These are phyloP conservation scores for Fragilaria crotonensis DNA, from an alignment of 108 stramenopile genomes.

Conservation along the genomic window DNA sequence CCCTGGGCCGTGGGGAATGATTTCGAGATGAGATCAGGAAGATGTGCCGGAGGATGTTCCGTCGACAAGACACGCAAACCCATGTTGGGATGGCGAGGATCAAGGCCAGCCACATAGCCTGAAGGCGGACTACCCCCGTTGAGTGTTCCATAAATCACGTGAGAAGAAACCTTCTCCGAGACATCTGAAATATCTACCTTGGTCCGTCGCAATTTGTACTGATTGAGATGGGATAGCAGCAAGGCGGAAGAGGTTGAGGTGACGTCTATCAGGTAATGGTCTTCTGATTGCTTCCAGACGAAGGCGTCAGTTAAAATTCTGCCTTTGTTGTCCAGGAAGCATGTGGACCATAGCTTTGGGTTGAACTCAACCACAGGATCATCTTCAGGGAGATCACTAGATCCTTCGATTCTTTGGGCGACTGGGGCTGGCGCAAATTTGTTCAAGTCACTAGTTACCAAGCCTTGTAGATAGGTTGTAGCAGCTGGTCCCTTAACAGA, in stretches of 20 bases:
- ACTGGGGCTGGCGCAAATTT: constrained; percentile 44
- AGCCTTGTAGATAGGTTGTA: constrained; percentile 65
- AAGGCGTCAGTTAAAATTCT: constrained; percentile 74
- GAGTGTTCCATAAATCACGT: constrained; percentile 73
- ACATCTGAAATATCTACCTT: constrained; percentile 55
- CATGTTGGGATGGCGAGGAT: constrained; percentile 80
- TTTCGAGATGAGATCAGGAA: constrained; percentile 40
- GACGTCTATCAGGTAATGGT: constrained; percentile 70
- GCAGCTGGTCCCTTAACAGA: constrained; percentile 65
- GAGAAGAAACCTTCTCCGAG: constrained; percentile 44
- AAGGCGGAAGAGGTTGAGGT: constrained; percentile 45
- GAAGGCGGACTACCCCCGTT: constrained; percentile 44
- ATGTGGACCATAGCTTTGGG: constrained; percentile 49
- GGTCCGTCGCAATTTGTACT: constrained; percentile 62
- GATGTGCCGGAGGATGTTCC: constrained; percentile 12
- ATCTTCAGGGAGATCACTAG: constrained; percentile 2
- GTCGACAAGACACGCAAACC: constrained; percentile 65
- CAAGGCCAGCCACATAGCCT: constrained; percentile 61
- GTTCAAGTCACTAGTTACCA: constrained; percentile 65
- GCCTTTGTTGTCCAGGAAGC: constrained; percentile 80
- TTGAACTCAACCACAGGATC: constrained; percentile 48
- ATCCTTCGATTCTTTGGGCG: constrained; percentile 17
- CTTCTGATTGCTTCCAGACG: constrained; percentile 62
- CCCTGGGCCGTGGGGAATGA: constrained; percentile 47
- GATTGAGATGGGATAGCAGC: constrained; percentile 52